These are phyloP conservation scores for Globisporangium parvum DNA, from an alignment of 352 stramenopile genomes.

Conservation along the genomic window DNA sequence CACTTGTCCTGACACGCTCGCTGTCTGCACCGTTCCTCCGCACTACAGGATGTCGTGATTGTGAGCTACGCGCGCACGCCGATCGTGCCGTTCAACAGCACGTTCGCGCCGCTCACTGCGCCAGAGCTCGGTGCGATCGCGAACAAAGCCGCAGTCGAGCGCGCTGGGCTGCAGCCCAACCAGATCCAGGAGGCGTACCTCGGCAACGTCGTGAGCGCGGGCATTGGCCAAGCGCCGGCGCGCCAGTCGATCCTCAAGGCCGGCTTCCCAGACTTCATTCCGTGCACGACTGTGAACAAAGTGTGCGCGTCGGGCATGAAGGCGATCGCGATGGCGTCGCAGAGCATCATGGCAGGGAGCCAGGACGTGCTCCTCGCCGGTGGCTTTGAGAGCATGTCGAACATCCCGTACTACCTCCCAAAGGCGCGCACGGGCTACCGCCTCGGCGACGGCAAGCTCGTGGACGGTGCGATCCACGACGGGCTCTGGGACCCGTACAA, in stretches of 20 bases:
- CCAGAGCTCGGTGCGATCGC: constrained; percentile 92
- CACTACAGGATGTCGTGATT: constrained; percentile 88
- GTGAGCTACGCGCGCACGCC: constrained; percentile 93
- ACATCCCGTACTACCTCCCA: constrained; percentile 96
- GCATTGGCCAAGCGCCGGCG: constrained; percentile 94
- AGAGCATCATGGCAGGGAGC: constrained; percentile 86
- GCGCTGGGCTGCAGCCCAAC: constrained; percentile 50
- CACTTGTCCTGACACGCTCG: neutral
- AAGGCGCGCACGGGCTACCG: constrained; percentile 89
- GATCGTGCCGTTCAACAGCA: constrained; percentile 94
- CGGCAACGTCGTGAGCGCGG: constrained; percentile 96
- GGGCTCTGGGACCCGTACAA: constrained; percentile 96
- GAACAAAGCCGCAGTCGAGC: constrained; percentile 81
- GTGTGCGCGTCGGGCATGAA: constrained; percentile 97
- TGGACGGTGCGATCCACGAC: constrained; percentile 93
- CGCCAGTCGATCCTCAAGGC: constrained; percentile 91
- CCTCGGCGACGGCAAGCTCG: constrained; percentile 87
- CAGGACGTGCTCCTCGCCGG: constrained; percentile 90
- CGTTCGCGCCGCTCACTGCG: constrained; percentile 82
- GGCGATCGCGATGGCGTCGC: constrained; percentile 69
- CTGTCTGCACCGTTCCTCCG: neutral
- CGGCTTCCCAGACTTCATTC: constrained; percentile 88
- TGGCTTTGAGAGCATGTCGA: constrained; percentile 98
- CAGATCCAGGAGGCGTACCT: constrained; percentile 96
- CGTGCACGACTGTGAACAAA: constrained; percentile 99